Base-by-base conservation (phyloP, 768 basidiomycete species). In the Hysterangium stoloniferum region DNA sequence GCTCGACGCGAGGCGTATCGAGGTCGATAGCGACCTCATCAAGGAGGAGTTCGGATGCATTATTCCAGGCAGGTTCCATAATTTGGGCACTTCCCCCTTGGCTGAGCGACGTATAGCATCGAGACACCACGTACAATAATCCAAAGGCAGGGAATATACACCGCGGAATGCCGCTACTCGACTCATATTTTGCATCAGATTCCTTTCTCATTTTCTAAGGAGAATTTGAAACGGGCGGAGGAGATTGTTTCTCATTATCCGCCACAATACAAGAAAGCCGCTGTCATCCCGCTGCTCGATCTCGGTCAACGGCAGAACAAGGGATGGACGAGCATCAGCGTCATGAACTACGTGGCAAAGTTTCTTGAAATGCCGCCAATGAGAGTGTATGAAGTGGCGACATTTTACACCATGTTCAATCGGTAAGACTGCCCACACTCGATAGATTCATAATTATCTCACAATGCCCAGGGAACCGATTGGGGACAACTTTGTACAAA, bases 391-490 rank as follows among this genome's bases (percentile, higher is more conserved):
- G 96, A 99, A 68, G 96, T 99, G 45, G 95, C 95, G 15, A 94
- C 92, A 12, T 99, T 99, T 72, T 99, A 99, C 69, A 99, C 96
- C 59, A 98, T 99, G 95, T 98, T 97, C 77, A 99, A 97, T 74
- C 80, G 94, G 90, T 90, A 52, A 60, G 78, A 15, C 48, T 31
- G 50, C 40, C 32, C 19, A 15, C 29, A 37, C 24, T 24, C 25
- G n/a, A 34, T 43, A 47, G 29, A 8, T 27, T 52, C 32, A 9
- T 24, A 20, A n/a, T 31, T 51, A 20, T 4, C 13, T 24, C 32
- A 6, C 36, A 12, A 47, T 44, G 42, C 8, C 25, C 54, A 93
- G 92, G 48, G 93, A 96, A 68, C 95, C 94, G 4, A 90, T 97
- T 48, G 94, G 91, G 24, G 71, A 86, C 59, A 76, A 97, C 65